Evolutionary conservation across 1,284 basidiomycete species (phyloP).

Genomic region (Psilocybe mexicana): DNA sequence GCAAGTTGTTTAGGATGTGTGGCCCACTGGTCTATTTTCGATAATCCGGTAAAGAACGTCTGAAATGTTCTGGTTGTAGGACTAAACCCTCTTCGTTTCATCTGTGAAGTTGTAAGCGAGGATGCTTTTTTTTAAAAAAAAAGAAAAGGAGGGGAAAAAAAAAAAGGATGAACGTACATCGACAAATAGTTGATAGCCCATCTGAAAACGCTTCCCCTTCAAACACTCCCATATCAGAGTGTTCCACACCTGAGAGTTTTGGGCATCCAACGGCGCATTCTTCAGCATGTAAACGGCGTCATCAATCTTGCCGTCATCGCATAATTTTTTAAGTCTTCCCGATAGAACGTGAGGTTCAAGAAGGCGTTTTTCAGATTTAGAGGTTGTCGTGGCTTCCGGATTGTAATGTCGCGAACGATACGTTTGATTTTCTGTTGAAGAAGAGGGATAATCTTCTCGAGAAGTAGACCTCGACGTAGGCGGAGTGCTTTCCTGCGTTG

Average conservation of each 20-base stretch:
- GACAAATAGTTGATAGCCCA: conserved; percentile 59
- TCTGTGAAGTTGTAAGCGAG: conserved; percentile 42
- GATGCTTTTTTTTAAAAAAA: conserved; percentile 7
- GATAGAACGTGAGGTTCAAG: conserved; percentile 65
- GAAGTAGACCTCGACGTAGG: neutral
- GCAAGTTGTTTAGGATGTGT: conserved; percentile 55
- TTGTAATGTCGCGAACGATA: conserved; percentile 41
- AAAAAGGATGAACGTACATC: conserved; percentile 53
- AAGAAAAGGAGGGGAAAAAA: neutral
- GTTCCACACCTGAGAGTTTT: conserved; percentile 75
- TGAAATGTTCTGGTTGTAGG: conserved; percentile 66
- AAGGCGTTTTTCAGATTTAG: conserved; percentile 32
- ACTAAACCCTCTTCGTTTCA: conserved; percentile 76
- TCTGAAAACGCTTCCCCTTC: conserved; percentile 52
- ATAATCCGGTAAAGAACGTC: conserved; percentile 63
- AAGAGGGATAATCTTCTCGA: conserved; percentile 2
- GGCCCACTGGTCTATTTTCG: conserved; percentile 59
- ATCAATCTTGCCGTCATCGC: conserved; percentile 51
- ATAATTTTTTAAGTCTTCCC: conserved; percentile 54
- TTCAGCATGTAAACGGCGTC: conserved; percentile 63
- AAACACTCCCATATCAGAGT: conserved; percentile 65
- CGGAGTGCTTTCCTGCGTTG: neutral
- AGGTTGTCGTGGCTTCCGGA: conserved; percentile 25
- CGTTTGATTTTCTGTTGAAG: conserved; percentile 12
- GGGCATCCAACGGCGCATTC: conserved; percentile 63